phyloP scores from a whole-genome alignment of 2,329 filamentous ascomycete genomes.

The Apiospora rasikravindrae region DNA sequence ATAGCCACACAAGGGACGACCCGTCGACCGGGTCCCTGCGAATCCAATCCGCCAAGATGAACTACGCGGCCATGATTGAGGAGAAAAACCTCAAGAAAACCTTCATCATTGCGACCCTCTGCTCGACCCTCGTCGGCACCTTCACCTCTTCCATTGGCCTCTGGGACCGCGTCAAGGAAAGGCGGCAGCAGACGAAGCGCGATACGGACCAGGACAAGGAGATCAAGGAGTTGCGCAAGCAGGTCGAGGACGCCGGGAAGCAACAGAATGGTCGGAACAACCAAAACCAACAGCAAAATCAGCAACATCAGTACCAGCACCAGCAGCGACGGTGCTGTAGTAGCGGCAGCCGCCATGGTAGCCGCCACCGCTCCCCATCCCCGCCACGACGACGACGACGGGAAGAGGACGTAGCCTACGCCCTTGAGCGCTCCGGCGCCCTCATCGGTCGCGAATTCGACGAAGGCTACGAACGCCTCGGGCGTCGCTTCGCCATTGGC shows the following conservation, averaged over 20 bases:
- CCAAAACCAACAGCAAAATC: constrained; percentile 24
- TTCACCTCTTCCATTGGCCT: constrained; percentile 44
- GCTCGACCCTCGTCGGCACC: constrained; percentile 45
- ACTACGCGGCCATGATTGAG: constrained; percentile 40
- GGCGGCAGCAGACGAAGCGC: constrained; percentile 37
- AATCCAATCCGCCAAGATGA: constrained; percentile 20
- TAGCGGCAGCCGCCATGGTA: neutral
- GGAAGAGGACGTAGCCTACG: constrained; percentile 34
- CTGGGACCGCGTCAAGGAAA: constrained; percentile 42
- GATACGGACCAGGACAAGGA: constrained; percentile 40
- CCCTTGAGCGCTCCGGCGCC: constrained; percentile 38
- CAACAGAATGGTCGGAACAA: constrained; percentile 27
- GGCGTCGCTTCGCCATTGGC: constrained; percentile 42
- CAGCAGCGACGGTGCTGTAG: constrained; percentile 16
- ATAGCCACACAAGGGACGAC: neutral
- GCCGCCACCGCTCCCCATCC: neutral
- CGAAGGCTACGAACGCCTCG: constrained; percentile 37
- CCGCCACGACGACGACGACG: neutral
- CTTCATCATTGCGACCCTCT: constrained; percentile 46
- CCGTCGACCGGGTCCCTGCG: constrained; percentile 8
- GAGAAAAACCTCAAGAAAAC: constrained; percentile 45
- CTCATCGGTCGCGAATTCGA: constrained; percentile 43
- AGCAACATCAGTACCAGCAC: constrained; percentile 24
- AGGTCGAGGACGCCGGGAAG: constrained; percentile 30
- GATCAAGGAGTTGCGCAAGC: constrained; percentile 39